Evolutionary conservation across 1,284 basidiomycete species (phyloP).

Genomic region (Pascua guehoae): DNA sequence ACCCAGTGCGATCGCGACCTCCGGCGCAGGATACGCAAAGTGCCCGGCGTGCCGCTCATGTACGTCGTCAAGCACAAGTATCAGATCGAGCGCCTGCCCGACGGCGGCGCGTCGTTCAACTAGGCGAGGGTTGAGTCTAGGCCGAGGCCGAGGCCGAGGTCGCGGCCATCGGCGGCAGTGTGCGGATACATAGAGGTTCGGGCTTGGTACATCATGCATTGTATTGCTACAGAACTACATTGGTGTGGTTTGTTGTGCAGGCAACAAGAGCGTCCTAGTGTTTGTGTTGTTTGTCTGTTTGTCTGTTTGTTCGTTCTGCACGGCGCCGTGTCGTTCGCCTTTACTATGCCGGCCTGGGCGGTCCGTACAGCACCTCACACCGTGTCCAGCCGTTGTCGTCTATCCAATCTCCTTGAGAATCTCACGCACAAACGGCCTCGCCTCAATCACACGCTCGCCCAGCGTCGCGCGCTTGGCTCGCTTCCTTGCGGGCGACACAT

Average conservation of each 20-base stretch:
- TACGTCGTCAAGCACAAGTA: slow-evolving; percentile 87
- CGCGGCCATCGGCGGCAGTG: too few relatives aligned
- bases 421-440: slow-evolving; percentile 24
- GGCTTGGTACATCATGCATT: slow-evolving; percentile 5
- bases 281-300: neutral
- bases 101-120: slow-evolving; percentile 47
- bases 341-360: neutral
- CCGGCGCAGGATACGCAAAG: slow-evolving; percentile 81
- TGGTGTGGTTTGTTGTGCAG: neutral
- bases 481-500: neutral
- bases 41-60: slow-evolving; percentile 93
- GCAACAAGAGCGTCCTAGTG: neutral
- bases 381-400: neutral
- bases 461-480: neutral
- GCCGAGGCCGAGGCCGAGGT: too few relatives aligned
- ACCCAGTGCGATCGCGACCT: slow-evolving; percentile 85
- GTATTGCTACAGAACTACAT: slow-evolving; percentile 14
- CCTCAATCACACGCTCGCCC: slow-evolving; percentile 6
- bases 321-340: neutral
- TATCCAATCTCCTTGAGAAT: slow-evolving; percentile 9
- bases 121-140: slow-evolving; percentile 1
- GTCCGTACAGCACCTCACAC: neutral
- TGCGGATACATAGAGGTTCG: neutral
- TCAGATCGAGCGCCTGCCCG: slow-evolving; percentile 87
- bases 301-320: too few relatives aligned